Conservation (phyloP, 768 basidiomycete genomes). For the Boletus huronensis region DNA sequence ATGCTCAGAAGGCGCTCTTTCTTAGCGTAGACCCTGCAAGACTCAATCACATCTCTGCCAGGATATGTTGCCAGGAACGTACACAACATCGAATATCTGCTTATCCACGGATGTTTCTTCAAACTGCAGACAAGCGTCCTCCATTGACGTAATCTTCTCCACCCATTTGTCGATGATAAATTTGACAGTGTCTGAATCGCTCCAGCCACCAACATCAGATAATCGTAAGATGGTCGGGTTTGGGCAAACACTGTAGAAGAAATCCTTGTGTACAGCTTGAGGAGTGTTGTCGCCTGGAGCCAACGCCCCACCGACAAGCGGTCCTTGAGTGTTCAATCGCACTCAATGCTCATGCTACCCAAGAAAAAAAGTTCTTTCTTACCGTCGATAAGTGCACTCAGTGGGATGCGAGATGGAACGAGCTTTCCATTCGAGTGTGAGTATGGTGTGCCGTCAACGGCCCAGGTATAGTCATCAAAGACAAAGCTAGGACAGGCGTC, state of each 20-base stretch:
- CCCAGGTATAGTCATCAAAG: conserved; percentile 43
- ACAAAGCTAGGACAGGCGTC: conserved; percentile 30
- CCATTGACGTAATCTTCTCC: conserved; percentile 29
- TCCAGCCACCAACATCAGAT: conserved; percentile 22
- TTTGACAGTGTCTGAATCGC: conserved; percentile 22
- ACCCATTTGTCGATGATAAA: conserved; percentile 36
- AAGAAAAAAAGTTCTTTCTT: background rate
- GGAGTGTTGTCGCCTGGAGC: conserved; percentile 28
- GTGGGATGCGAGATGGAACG: conserved; percentile 38
- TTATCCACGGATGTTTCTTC: conserved; percentile 17
- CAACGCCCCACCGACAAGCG: conserved; percentile 37
- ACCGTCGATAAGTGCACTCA: conserved; percentile 37
- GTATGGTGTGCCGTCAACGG: conserved; percentile 31
- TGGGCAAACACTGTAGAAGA: conserved; percentile 38
- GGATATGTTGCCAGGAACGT: background rate
- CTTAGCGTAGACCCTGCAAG: conserved; percentile 29
- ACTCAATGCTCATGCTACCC: background rate
- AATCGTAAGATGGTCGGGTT: conserved; percentile 32
- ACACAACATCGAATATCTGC: conserved; percentile 17
- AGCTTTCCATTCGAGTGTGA: conserved; percentile 32
- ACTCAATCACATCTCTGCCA: background rate
- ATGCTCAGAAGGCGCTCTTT: conserved; percentile 30
- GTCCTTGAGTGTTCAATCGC: conserved; percentile 24
- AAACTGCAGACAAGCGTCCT: conserved; percentile 40
- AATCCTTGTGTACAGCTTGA: conserved; percentile 34